phyloP scores from a whole-genome alignment of 495 filamentous ascomycete species.

The Physcia stellaris region DNA sequence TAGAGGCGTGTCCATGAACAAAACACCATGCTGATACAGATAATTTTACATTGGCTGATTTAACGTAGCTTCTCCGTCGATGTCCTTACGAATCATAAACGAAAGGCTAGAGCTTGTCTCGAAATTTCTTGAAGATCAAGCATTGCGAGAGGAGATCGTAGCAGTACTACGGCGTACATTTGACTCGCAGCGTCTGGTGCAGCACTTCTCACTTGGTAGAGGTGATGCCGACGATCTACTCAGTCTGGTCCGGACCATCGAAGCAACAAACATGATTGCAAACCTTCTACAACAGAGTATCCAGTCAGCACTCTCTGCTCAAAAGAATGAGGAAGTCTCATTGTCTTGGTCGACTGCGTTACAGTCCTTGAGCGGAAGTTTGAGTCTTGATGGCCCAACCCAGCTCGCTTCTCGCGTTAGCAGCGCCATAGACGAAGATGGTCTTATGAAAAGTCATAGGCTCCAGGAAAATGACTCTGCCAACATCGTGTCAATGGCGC shows the following conservation, averaged over 20 bases:
- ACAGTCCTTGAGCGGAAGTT: conserved; percentile 38
- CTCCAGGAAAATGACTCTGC: conserved; percentile 58
- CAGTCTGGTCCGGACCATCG: conserved; percentile 65
- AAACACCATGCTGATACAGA: background rate
- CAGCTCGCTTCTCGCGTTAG: conserved; percentile 56
- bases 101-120: conserved; percentile 71
- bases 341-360: conserved; percentile 26
- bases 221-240: conserved; percentile 93
- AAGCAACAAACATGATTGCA: conserved; percentile 59
- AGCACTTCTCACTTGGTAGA: conserved; percentile 81
- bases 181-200: conserved; percentile 79
- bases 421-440: conserved; percentile 85
- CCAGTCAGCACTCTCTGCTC: conserved; percentile 16
- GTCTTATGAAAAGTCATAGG: conserved; percentile 62
- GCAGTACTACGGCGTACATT: conserved; percentile 60
- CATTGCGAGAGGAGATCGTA: conserved; percentile 52
- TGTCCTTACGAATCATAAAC: conserved; percentile 66
- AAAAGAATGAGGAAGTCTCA: conserved; percentile 8
- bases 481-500: conserved; percentile 52
- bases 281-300: conserved; percentile 22
- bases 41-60: background rate
- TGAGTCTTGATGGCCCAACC: conserved; percentile 54
- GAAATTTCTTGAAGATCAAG: conserved; percentile 45
- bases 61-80: conserved; percentile 73
- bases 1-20: no score